Percentiles rank a stretch among this genome's conserved stretches.
phyloP scores from a whole-genome alignment of 129 eudicot genomes.

The sunflower (Helianthus annuus) region HanXRQr2.0-SUNRISE NC_035437.2:170994870-170995369 shows the following conservation, averaged over 20 bases:
- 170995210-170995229: background rate
- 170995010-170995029: background rate
- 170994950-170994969: background rate
- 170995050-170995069: background rate
- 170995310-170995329: constrained; percentile 41
- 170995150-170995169: constrained; percentile 67
- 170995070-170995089: constrained; percentile 71
- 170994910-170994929: no score
- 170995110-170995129: constrained; percentile 93
- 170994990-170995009: background rate
- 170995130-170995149: constrained; percentile 99
- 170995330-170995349: constrained; percentile 9
- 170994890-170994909: no score
- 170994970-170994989: background rate
- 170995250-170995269: constrained; percentile 43
- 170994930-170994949: background rate
- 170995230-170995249: background rate
- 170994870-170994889: no score
- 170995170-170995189: background rate
- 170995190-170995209: background rate
- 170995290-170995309: constrained; percentile 60
- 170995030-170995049: background rate
- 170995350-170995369: constrained; percentile 24
- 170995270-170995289: constrained; percentile 41
- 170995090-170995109: constrained; percentile 77